Percentiles rank a stretch among this genome's conserved stretches.
Evolutionary conservation across 345 rosid genomes (phyloP).

Genomic region (Ailanthus altissimus): DNA sequence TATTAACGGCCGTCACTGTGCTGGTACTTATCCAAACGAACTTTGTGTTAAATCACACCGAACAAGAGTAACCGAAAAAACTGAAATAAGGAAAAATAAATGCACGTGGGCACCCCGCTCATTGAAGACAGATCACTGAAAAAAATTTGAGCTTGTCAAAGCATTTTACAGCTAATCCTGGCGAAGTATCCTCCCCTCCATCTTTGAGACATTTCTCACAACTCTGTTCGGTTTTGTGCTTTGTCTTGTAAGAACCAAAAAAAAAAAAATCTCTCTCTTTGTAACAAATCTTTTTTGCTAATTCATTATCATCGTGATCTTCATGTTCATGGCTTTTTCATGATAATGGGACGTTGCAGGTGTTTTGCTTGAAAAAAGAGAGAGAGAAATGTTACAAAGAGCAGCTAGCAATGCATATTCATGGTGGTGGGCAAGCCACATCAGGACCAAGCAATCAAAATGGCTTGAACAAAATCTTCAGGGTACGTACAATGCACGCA

Average conservation of each 20-base stretch:
- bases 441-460: constrained; percentile 83
- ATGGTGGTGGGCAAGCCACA: constrained; percentile 97
- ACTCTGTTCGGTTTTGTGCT: background rate
- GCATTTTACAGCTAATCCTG: constrained; percentile 32
- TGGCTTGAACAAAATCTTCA: constrained; percentile 82
- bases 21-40: no score
- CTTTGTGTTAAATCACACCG: background rate
- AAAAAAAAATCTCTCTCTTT: background rate
- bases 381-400: constrained; percentile 57
- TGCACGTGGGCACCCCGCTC: background rate
- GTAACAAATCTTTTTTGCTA: background rate
- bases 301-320: background rate
- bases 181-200: constrained; percentile 36
- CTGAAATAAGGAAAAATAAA: background rate
- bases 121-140: background rate
- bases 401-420: constrained; percentile 82
- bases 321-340: background rate
- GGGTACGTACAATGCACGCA: constrained; percentile 34
- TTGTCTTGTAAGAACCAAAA: no score
- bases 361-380: background rate
- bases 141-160: constrained; percentile 25
- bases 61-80: background rate
- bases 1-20: no score
- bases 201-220: constrained; percentile 7
- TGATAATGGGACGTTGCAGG: background rate